These are phyloP conservation scores for Ceratocystiopsis sp. DNA, from an alignment of 2,329 filamentous ascomycete species.

Conservation along the genomic window DNA sequence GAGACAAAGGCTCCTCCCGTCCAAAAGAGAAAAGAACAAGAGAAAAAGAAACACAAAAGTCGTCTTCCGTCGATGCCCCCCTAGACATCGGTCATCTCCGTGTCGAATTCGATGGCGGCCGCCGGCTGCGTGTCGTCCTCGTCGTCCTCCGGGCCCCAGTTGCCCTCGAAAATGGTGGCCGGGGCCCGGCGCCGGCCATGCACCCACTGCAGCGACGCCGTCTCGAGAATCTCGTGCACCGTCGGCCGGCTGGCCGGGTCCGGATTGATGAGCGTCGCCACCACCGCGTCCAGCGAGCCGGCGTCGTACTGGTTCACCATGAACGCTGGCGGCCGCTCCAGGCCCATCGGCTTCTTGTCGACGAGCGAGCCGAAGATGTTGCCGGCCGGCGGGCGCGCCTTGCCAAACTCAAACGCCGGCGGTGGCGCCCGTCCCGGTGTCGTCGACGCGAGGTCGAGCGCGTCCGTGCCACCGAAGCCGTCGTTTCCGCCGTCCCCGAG, in stretches of 20 bases:
- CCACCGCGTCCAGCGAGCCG: slow-evolving; percentile 67
- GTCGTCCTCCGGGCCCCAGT: slow-evolving; percentile 60
- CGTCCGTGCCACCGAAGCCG: slow-evolving; percentile 1
- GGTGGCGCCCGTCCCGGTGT: background rate
- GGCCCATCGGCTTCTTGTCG: slow-evolving; percentile 30
- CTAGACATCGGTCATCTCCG: slow-evolving; percentile 42
- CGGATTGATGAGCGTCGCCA: slow-evolving; percentile 74
- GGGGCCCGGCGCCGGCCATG: slow-evolving; percentile 59
- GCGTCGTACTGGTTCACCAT: slow-evolving; percentile 64
- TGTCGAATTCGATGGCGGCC: slow-evolving; percentile 22
- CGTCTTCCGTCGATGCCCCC: background rate
- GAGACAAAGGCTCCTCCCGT: background rate
- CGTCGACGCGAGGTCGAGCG: slow-evolving; percentile 6
- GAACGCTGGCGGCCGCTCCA: slow-evolving; percentile 57
- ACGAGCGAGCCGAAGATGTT: slow-evolving; percentile 26
- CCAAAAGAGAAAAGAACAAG: background rate
- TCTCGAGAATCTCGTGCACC: slow-evolving; percentile 54
- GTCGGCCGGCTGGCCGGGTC: slow-evolving; percentile 57
- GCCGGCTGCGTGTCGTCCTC: slow-evolving; percentile 13
- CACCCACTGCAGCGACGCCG: slow-evolving; percentile 67
- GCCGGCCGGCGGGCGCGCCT: slow-evolving; percentile 14
- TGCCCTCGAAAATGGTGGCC: slow-evolving; percentile 91
- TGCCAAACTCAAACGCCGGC: slow-evolving; percentile 1
- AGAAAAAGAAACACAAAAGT: background rate
- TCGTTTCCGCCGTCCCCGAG: slow-evolving; percentile 2